Percentiles rank a stretch among this genome's conserved stretches.
Evolutionary conservation across 2,329 filamentous ascomycete genomes (phyloP).

Genomic region (Ascochyta lentis): DNA sequence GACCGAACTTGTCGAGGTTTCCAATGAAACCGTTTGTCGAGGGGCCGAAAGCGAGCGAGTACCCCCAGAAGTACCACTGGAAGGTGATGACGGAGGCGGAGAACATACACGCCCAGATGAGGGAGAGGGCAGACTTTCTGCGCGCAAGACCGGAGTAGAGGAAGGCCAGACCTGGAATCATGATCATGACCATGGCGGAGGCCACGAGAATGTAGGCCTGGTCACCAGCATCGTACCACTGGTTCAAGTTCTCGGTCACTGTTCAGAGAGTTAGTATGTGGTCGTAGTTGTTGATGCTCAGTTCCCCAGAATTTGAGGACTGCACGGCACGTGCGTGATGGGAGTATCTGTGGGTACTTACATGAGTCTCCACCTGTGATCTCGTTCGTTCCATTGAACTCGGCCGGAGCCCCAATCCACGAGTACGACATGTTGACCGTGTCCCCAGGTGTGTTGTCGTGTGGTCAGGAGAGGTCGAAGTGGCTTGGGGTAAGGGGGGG

Average conservation of each 20-base stretch:
- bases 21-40: constrained; percentile 92
- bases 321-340: constrained; percentile 29
- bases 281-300: background rate
- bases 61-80: constrained; percentile 99
- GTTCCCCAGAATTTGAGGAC: constrained; percentile 1
- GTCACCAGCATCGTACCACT: constrained; percentile 92
- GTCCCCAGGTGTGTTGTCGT: constrained; percentile 18
- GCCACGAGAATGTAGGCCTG: constrained; percentile 91
- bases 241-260: constrained; percentile 90
- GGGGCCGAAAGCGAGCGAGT: constrained; percentile 88
- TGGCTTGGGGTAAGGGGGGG: constrained; percentile 12
- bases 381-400: constrained; percentile 62
- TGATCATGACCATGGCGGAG: constrained; percentile 92
- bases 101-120: constrained; percentile 98
- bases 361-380: constrained; percentile 78
- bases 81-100: constrained; percentile 90
- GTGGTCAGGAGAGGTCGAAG: constrained; percentile 11
- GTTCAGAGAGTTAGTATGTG: constrained; percentile 21
- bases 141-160: constrained; percentile 97
- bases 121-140: constrained; percentile 93
- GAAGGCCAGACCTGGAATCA: constrained; percentile 96
- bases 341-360: constrained; percentile 57
- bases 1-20: constrained; percentile 84
- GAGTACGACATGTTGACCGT: constrained; percentile 56
- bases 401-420: constrained; percentile 54